Conservation (phyloP, 345 rosid genomes). For the Aurinia saxatilis region DNA sequence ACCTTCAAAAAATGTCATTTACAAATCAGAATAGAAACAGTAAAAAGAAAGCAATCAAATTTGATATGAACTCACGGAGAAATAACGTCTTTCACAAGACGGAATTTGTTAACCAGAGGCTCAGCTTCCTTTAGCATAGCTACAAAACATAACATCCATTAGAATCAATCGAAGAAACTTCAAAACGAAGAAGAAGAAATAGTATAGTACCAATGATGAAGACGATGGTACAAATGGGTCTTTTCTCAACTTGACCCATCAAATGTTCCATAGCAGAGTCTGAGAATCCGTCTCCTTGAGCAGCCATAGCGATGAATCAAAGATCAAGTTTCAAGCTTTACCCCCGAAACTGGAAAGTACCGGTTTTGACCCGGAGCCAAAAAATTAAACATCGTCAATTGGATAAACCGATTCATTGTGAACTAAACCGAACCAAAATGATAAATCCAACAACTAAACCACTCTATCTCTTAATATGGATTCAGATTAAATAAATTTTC, state of each 20-base stretch:
- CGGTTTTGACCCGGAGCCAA: not conserved
- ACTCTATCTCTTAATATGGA: no score
- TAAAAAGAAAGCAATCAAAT: not conserved
- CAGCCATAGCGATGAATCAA: conserved; percentile 36
- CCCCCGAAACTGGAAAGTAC: not conserved
- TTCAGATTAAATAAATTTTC: no score
- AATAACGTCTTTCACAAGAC: conserved; percentile 43
- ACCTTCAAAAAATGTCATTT: conserved; percentile 41
- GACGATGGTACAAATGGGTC: conserved; percentile 49
- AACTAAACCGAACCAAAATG: no score
- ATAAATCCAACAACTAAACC: no score
- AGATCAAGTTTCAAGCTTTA: not conserved
- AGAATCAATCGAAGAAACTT: not conserved
- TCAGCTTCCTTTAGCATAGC: conserved; percentile 93
- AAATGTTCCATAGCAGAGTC: conserved; percentile 30
- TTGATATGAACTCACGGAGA: conserved; percentile 56
- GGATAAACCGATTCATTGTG: no score
- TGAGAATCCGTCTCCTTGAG: conserved; percentile 40
- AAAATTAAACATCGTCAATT: no score
- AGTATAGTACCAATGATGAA: conserved; percentile 50
- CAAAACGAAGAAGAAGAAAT: not conserved
- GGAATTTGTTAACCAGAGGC: conserved; percentile 63
- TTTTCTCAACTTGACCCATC: conserved; percentile 27
- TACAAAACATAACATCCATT: conserved; percentile 13
- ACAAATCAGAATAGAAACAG: no score